Base-by-base conservation (phyloP, 257 asterid species). In the Ophiorrhiza pumila region DNA sequence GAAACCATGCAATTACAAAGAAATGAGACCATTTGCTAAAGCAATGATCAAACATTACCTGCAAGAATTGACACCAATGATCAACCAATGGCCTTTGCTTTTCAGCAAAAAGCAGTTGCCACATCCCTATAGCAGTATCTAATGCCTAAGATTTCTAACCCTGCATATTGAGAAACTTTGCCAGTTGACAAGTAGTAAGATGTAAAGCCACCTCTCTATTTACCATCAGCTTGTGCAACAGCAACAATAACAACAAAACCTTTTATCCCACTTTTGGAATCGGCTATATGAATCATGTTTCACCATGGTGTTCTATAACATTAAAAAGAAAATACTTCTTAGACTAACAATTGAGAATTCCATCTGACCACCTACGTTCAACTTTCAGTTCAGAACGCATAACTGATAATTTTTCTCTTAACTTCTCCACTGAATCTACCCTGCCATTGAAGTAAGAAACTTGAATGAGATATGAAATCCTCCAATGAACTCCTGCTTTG, bases 121-220 rank as follows among this genome's bases (percentile, higher is more conserved):
- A 93, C 98, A 93, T 93, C 64, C 98, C 98, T 68, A 93, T 93
- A 62, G 98, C 98, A 27, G 98, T 93, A 81, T 93, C 98, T 80
- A 93, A 79, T 65, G 97, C 98, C 84, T 91, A 78, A 42, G 98
- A 93, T 81, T 93, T 93, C 86, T 93, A 97, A 73, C 97, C 98
- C 98, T 93, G 92, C 71, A 80, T n/a, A 76, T 68, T 39, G 71
- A 76, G 49, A 60, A 64, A 71, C 34, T 25, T 29, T 8, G 41
- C 52, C 0, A 43, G 68, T 64, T 27, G 27, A 4, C 8, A 41
- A 18, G 37, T 29, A 7, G 25, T n/a, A 65, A 23, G 14, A n/a
- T 27, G 43, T 32, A 23, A 39, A 73, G 41, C 39, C 37, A 32
- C 39, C 65, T 27, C 37, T 8, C 39, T 29, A 52, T 23, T 61